Evolutionary conservation across 23 red algal genomes (phyloP).

Genomic region (Gracilaria domingensis): DNA sequence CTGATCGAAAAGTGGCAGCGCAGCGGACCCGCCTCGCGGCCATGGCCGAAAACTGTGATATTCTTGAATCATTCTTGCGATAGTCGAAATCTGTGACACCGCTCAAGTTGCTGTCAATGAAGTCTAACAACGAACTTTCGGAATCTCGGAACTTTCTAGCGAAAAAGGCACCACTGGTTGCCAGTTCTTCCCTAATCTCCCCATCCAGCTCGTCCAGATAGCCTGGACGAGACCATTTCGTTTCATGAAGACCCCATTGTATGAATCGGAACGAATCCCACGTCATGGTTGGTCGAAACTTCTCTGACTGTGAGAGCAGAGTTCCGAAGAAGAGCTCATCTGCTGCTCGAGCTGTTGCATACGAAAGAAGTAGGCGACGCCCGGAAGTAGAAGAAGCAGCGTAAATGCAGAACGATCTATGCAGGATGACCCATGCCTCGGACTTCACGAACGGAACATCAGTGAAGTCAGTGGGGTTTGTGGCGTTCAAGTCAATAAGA

Average conservation of each 20-base stretch:
- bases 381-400: slow-evolving; percentile 50
- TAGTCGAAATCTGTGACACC: slow-evolving; percentile 26
- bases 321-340: slow-evolving; percentile 82
- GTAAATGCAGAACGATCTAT: slow-evolving; percentile 60
- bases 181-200: slow-evolving; percentile 14
- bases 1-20: slow-evolving; percentile 11
- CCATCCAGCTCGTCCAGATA: slow-evolving; percentile 63
- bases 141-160: slow-evolving; percentile 72
- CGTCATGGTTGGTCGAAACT: slow-evolving; percentile 57
- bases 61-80: slow-evolving; percentile 10
- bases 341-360: slow-evolving; percentile 55
- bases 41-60: not conserved
- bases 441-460: slow-evolving; percentile 60
- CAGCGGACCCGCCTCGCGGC: slow-evolving; percentile 26
- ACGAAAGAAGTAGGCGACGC: slow-evolving; percentile 49
- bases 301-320: slow-evolving; percentile 24
- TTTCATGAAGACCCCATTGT: slow-evolving; percentile 58
- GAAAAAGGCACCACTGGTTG: slow-evolving; percentile 44
- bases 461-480: slow-evolving; percentile 8
- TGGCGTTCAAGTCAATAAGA: slow-evolving; percentile 34
- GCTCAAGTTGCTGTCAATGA: slow-evolving; percentile 63
- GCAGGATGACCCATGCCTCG: slow-evolving; percentile 79
- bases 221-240: slow-evolving; percentile 61
- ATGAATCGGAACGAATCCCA: slow-evolving; percentile 71
- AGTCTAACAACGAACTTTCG: slow-evolving; percentile 53